Conservation (phyloP, 2,329 filamentous ascomycete genomes). For the Drechslerella dactyloides region DNA sequence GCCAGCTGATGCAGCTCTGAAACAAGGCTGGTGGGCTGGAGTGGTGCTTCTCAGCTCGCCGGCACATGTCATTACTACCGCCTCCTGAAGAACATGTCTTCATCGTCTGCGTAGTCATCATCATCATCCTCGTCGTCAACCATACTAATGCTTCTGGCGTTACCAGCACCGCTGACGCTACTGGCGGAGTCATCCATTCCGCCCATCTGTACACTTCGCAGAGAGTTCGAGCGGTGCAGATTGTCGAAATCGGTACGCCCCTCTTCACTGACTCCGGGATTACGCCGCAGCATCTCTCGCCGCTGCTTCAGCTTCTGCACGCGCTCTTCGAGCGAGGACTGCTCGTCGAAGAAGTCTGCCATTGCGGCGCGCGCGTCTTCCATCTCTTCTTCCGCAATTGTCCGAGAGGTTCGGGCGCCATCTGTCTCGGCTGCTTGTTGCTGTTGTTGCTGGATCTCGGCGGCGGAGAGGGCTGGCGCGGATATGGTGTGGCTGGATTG, state of each 20-base stretch:
- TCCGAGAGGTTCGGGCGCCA: slow-evolving; percentile 51
- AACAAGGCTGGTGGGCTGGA: slow-evolving; percentile 8
- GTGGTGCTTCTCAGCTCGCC: slow-evolving; percentile 24
- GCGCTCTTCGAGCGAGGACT: slow-evolving; percentile 77
- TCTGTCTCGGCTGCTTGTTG: slow-evolving; percentile 55
- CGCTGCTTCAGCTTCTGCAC: slow-evolving; percentile 73
- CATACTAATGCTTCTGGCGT: slow-evolving; percentile 53
- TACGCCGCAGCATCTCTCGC: slow-evolving; percentile 68
- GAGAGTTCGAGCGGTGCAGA: slow-evolving; percentile 25
- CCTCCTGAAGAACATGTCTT: slow-evolving; percentile 63
- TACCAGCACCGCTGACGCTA: slow-evolving; percentile 56
- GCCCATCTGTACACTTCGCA: slow-evolving; percentile 37
- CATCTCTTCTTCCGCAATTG: slow-evolving; percentile 67
- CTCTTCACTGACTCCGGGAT: neutral
- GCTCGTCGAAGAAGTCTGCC: slow-evolving; percentile 80
- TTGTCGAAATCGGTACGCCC: neutral
- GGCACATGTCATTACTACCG: slow-evolving; percentile 50
- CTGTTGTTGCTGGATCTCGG: slow-evolving; percentile 54
- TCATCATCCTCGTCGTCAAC: slow-evolving; percentile 62
- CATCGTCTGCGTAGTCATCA: slow-evolving; percentile 65
- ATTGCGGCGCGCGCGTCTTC: slow-evolving; percentile 77
- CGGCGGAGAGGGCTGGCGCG: slow-evolving; percentile 52
- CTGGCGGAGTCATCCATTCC: slow-evolving; percentile 51
- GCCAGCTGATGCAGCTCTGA: neutral
- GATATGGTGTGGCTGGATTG: slow-evolving; percentile 56